Evolutionary conservation across 768 basidiomycete species (phyloP).

Genomic region (Russula emetica): DNA sequence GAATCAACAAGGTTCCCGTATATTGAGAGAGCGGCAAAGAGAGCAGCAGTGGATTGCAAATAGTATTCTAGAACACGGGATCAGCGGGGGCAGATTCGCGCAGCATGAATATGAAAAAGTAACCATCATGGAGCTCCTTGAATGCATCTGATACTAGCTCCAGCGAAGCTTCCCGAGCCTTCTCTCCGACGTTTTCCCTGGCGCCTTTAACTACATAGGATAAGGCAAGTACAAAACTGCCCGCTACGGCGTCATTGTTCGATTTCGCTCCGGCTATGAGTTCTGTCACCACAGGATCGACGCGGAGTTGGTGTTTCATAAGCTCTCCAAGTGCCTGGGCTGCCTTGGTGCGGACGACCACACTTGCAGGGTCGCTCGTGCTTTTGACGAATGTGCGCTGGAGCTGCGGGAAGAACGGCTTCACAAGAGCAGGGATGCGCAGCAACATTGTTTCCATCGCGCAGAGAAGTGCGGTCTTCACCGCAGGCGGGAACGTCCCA

Average conservation of each 20-base stretch:
- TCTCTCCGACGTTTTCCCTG: slow-evolving; percentile 70
- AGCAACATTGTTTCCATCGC: slow-evolving; percentile 83
- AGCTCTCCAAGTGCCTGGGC: slow-evolving; percentile 81
- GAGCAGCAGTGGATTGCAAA: slow-evolving; percentile 54
- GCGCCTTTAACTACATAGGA: slow-evolving; percentile 70
- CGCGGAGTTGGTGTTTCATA: slow-evolving; percentile 86
- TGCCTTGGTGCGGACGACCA: slow-evolving; percentile 74
- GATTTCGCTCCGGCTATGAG: slow-evolving; percentile 56
- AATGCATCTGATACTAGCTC: slow-evolving; percentile 80
- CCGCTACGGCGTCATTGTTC: slow-evolving; percentile 66
- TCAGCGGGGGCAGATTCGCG: background rate
- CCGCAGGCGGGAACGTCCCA: slow-evolving; percentile 83
- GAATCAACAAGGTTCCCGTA: slow-evolving; percentile 60
- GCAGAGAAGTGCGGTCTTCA: slow-evolving; percentile 86
- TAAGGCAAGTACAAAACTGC: slow-evolving; percentile 71
- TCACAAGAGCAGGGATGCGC: slow-evolving; percentile 82
- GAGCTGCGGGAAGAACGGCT: slow-evolving; percentile 97
- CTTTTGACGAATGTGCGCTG: slow-evolving; percentile 97
- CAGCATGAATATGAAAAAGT: slow-evolving; percentile 9
- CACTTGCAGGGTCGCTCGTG: slow-evolving; percentile 71
- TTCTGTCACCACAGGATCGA: slow-evolving; percentile 93
- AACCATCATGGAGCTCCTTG: slow-evolving; percentile 65
- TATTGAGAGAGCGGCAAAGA: slow-evolving; percentile 60
- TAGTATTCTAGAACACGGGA: slow-evolving; percentile 54
- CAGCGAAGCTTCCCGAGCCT: slow-evolving; percentile 63